Evolutionary conservation across 2,329 filamentous ascomycete species (phyloP), one percentile per base, ranked within the genome.

Genomic region (Rhexocercosporidium sp.): DNA sequence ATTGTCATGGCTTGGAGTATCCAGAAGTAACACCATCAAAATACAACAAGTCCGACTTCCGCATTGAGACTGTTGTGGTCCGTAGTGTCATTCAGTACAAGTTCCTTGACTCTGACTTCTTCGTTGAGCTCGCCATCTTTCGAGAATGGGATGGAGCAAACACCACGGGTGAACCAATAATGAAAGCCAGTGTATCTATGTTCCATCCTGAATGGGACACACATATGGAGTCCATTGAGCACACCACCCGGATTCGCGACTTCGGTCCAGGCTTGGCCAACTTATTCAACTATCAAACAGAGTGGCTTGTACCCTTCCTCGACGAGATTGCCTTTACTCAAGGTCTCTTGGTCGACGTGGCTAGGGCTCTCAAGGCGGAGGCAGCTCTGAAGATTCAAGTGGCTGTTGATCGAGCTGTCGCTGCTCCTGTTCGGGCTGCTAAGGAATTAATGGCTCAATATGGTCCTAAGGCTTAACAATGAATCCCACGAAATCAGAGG

Each of bases 91-190:
- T 72, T 18, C 67, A 72, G 57, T 78, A 74, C 59, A 65, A 65
- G 27, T 53, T 75, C 9, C 60, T 44, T 6, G 47, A 70, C 0
- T 72, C 69, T 29, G 70, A 69, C 11, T 75, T 75, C 63, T 64
- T 75, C 39, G 54, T 78, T 2, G 75, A 78, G 27, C 68, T 77
- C 34, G 60, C 70, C 9, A 71, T 78, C 25, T 75, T 76, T 63
- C 72, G 74, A n/a, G 60, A 60, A 46, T 77, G 75, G 76, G n/a
- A 64, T 7, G 68, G 68, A 7, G 14, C 46, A 3, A 61, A 69
- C n/a, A 75, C 73, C 9, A 46, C 8, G n/a, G 8, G n/a, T 18
- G 70, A 71, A 4, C 75, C 75, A n/a, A 46, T 60, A 3, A 62
- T 75, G 20, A 62, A 64, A 47, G 70, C 72, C 12, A 69, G 72